These are phyloP conservation scores for Calcarisporium arbuscula DNA, from an alignment of 2,329 filamentous ascomycete genomes.

Conservation along the genomic window DNA sequence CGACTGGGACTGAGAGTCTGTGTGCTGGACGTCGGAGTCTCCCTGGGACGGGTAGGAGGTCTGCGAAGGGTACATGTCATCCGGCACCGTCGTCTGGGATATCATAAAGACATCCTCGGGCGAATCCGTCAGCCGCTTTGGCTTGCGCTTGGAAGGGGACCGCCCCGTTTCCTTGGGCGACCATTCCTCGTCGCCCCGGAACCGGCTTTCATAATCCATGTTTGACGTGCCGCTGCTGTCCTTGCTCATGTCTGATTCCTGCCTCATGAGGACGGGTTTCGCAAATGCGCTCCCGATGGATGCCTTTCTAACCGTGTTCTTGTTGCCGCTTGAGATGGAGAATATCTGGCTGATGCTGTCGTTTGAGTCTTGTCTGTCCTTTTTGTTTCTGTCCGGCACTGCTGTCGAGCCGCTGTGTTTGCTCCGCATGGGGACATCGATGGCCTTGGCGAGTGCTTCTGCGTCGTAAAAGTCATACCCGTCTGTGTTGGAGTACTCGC, in stretches of 20 bases:
- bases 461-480: conserved; percentile 62
- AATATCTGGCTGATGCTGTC: conserved; percentile 55
- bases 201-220: conserved; percentile 38
- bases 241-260: conserved; percentile 18
- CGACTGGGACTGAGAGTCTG: conserved; percentile 8
- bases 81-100: conserved; percentile 38
- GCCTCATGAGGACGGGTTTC: conserved; percentile 20
- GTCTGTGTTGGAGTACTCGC: conserved; percentile 45
- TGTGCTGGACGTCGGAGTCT: conserved; percentile 15
- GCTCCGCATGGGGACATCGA: conserved; percentile 43
- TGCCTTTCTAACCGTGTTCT: conserved; percentile 11
- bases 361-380: conserved; percentile 46
- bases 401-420: conserved; percentile 23
- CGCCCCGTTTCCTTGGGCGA: conserved; percentile 16
- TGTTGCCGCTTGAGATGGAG: conserved; percentile 46
- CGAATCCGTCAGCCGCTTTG: conserved; percentile 18
- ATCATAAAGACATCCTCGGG: conserved; percentile 36
- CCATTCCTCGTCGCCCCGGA: conserved; percentile 34
- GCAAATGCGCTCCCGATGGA: conserved; percentile 13
- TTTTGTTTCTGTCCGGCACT: conserved; percentile 16
- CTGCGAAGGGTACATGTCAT: conserved; percentile 25
- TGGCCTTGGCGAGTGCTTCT: conserved; percentile 44
- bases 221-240: conserved; percentile 24
- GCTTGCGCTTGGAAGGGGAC: conserved; percentile 5
- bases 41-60: conserved; percentile 22